Evolutionary conservation across 345 rosid genomes (phyloP), one percentile per base, ranked within the genome.

Genomic region (Ceriops zippeliana): DNA sequence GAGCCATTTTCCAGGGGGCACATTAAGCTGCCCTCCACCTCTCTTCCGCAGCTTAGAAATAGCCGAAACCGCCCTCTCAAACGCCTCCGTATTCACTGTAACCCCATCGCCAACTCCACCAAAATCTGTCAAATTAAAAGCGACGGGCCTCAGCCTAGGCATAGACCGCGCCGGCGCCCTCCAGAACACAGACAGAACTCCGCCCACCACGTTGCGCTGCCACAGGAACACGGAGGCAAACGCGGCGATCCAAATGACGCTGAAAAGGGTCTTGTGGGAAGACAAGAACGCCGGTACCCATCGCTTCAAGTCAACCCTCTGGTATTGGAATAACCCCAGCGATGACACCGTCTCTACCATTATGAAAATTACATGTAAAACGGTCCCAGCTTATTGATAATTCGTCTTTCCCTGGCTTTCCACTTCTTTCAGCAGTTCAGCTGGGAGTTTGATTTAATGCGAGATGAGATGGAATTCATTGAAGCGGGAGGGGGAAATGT

Each of bases 21-120:
- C 96, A 75, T 95, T 95, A 35, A 95, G 87, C 91, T 95, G 98
- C 8, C 88, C 96, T 2, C 96, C 97, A 2, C 96, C 98, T 42
- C 69, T 80, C 77, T 75, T 79, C 67, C 70, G 83, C 16, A 88
- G 82, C 90, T 89, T 88, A 46, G 96, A 86, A 70, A 95, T 91
- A 7, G 85, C 86, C 58, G 22, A 52, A 63, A 95, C 72, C 20
- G 96, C 99, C 81, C 89, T 80, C 87, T 91, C 89, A 65, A 95
- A 95, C 6, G 98, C 96, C 75, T 80, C 87, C 10, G 96, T 95
- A 52, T 95, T 86, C 52, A 88, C 70, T 35, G 96, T 81, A 17
- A 82, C 58, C 32, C 99, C 99, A 61, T 95, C 99, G 1, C 96
- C 97, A 0, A 95, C 87, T 26, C 83, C 99, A 15, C 99, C 99